A percentile compares a stretch with the other conserved stretches of the same genome.
phyloP scores from a whole-genome alignment of 2,329 filamentous ascomycete genomes.

The Colletotrichum sp. region DNA sequence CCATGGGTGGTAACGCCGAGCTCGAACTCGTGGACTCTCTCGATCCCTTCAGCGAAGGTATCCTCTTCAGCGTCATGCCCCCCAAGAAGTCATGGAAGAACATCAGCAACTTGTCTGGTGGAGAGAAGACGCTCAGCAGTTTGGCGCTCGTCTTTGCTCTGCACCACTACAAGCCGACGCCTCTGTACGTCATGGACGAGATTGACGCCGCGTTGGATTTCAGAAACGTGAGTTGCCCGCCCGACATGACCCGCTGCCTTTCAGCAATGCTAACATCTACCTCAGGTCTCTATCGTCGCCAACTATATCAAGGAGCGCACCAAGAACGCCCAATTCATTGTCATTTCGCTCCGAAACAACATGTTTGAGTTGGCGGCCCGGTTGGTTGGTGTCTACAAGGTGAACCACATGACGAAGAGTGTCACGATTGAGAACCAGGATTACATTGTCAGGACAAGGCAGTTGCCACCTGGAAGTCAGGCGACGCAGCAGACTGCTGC shows the following conservation, averaged over 20 bases:
- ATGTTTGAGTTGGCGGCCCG: constrained; percentile 99
- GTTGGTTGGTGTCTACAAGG: constrained; percentile 97
- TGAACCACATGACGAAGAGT: constrained; percentile 98
- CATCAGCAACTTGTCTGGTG: constrained; percentile 92
- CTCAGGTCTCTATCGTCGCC: constrained; percentile 91
- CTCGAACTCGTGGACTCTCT: constrained; percentile 95
- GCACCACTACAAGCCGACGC: constrained; percentile 97
- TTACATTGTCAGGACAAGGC: constrained; percentile 61
- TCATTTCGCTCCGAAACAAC: constrained; percentile 97
- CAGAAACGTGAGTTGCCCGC: constrained; percentile 77
- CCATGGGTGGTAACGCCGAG: constrained; percentile 98
- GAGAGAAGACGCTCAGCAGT: constrained; percentile 95
- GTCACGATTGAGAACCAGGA: constrained; percentile 87
- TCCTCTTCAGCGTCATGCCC: constrained; percentile 97
- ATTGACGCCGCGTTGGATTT: constrained; percentile 98
- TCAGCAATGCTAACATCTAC: constrained; percentile 6
- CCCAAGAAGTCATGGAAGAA: constrained; percentile 99
- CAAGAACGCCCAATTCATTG: constrained; percentile 99
- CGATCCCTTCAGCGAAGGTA: constrained; percentile 96
- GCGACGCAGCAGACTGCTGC: constrained; percentile 15
- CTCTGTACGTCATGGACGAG: constrained; percentile 99
- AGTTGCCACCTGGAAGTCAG: constrained; percentile 34
- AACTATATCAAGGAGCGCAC: constrained; percentile 99
- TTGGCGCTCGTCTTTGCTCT: constrained; percentile 96
- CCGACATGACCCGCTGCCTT: background rate